A percentile compares a stretch with the other conserved stretches of the same genome.
phyloP scores from a whole-genome alignment of 345 rosid species.

The Sonneratia caseolaris region DNA sequence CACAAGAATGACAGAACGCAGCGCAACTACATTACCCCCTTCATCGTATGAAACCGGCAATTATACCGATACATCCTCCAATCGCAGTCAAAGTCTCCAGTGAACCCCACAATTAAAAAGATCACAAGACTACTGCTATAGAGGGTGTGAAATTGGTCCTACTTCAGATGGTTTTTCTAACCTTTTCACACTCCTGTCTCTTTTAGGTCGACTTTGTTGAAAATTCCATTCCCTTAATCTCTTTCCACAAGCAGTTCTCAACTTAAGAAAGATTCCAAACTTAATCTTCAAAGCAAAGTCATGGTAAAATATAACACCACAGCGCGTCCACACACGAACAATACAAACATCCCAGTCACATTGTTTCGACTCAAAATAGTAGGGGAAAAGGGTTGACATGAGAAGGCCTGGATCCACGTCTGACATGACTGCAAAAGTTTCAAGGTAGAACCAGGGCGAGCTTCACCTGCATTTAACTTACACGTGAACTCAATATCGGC shows the following conservation, averaged over 20 bases:
- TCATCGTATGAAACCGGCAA: too few relatives aligned
- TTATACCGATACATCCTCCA: too few relatives aligned
- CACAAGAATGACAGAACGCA: too few relatives aligned
- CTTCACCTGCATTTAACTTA: too few relatives aligned
- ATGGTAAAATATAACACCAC: neutral
- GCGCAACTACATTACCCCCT: too few relatives aligned
- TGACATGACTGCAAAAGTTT: neutral
- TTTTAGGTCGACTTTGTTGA: neutral
- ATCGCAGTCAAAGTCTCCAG: too few relatives aligned
- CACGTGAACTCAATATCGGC: too few relatives aligned
- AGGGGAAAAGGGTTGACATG: too few relatives aligned
- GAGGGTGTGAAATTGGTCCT: neutral
- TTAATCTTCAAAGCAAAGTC: neutral
- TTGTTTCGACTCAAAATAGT: neutral
- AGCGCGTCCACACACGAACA: neutral
- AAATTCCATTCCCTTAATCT: neutral
- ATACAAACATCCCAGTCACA: too few relatives aligned
- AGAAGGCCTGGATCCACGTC: neutral
- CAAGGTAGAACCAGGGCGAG: too few relatives aligned
- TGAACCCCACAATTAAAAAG: too few relatives aligned
- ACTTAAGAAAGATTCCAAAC: neutral
- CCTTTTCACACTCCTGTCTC: neutral
- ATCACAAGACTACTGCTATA: too few relatives aligned
- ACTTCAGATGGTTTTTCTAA: neutral
- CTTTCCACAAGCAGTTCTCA: neutral